A percentile compares a stretch with the other conserved stretches of the same genome.
Evolutionary conservation across 352 stramenopile species (phyloP).

Genomic region (Phytophthora foliorum): DNA sequence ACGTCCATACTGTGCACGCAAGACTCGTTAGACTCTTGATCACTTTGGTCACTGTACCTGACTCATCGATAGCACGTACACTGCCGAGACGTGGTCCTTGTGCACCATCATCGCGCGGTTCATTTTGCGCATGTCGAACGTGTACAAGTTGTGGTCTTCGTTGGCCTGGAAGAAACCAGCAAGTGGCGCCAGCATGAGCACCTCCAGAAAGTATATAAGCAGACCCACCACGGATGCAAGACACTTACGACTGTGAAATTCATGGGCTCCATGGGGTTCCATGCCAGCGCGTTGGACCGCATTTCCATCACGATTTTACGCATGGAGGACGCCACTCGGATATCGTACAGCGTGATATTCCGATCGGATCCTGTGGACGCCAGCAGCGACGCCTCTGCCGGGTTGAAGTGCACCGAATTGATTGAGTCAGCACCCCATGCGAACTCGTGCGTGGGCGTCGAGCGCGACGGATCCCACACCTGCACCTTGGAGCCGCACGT

Average conservation of each 20-base stretch:
- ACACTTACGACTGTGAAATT: constrained; percentile 96
- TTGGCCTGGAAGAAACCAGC: constrained; percentile 82
- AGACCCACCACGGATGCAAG: constrained; percentile 5
- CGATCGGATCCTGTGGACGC: constrained; percentile 96
- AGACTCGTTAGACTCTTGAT: constrained; percentile 37
- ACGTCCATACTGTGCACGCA: constrained; percentile 92
- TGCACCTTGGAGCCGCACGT: constrained; percentile 95
- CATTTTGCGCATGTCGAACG: constrained; percentile 99
- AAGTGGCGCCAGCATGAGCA: constrained; percentile 23
- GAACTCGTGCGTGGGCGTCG: constrained; percentile 94
- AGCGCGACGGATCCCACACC: constrained; percentile 96
- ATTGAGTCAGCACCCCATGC: constrained; percentile 97
- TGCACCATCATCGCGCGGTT: constrained; percentile 95
- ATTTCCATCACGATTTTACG: constrained; percentile 98
- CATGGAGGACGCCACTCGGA: constrained; percentile 92
- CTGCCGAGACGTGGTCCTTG: constrained; percentile 98
- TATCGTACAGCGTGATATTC: constrained; percentile 95
- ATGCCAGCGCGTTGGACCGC: constrained; percentile 98
- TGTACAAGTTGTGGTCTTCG: constrained; percentile 99
- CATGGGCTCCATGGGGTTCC: constrained; percentile 99
- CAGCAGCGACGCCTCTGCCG: constrained; percentile 95
- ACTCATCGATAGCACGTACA: constrained; percentile 71
- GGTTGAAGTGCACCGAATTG: constrained; percentile 96
- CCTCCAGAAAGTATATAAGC: constrained; percentile 9
- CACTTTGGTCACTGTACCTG: constrained; percentile 9